Evolutionary conservation across 148 eudicot species (phyloP), one percentile per base, ranked within the genome.

Genomic region (Chenopodium berlandieri): DNA sequence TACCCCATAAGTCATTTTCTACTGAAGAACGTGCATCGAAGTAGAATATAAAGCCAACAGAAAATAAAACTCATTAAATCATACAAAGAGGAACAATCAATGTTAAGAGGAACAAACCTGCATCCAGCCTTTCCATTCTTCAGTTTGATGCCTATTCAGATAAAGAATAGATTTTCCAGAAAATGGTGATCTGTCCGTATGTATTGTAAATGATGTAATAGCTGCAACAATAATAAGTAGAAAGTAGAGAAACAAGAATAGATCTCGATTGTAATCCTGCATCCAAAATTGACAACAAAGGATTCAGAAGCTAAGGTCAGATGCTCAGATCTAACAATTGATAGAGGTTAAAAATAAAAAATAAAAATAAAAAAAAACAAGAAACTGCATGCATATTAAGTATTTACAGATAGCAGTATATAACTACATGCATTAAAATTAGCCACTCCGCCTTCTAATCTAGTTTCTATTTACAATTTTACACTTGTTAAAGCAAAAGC

Each of bases 111-210:
- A 50, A 77, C 88, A 83, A 70, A 90, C 99, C 99, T 96, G 99
- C 99, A 96, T 96, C 99, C 99, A 96, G 63, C 99, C 99, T 89
- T 88, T 94, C 99, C 99, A 96, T 84, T 96, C 99, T 85, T 96
- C 97, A 79, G 98, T 96, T 89, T 96, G 99, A 85, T 94, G 99
- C 89, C 99, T 86, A 80, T 96, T 96, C 65, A 96, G 83, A 82
- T 96, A 96, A 58, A 92, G 90, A 74, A 94, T 91, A 58, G 94
- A 82, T 83, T 88, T 96, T 79, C 94, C 99, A 7, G 99, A 88
- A 75, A 92, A 81, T 71, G 94, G 86, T 65, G 99, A 90, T 86
- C 86, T 96, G 81, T 96, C 98, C 70, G 90, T 88, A 82, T 96
- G 99, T 73, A 84, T 92, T 87, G 90, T 94, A 87, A 92, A 90